Percentiles rank a stretch among this genome's conserved stretches.
These are phyloP conservation scores for Coemansia sp. DNA, from an alignment of 192 early-diverging fungal genomes.

Conservation along the genomic window DNA sequence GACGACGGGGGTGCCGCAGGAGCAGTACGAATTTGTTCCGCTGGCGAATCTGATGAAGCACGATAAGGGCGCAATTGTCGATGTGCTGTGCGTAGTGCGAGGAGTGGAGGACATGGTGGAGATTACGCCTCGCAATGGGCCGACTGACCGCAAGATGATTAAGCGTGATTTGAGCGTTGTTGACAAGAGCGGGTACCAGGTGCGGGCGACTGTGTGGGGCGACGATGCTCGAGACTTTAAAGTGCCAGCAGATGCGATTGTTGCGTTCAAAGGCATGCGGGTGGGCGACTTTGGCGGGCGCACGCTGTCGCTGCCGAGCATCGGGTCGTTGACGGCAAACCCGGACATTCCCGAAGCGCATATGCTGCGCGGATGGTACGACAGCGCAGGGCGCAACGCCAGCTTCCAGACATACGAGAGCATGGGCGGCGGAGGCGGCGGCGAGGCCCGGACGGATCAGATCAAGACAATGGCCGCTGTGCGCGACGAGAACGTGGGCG, in stretches of 20 bases:
- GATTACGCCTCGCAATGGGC: constrained; percentile 59
- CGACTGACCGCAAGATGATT: constrained; percentile 47
- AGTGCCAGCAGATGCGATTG: constrained; percentile 55
- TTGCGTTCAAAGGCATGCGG: constrained; percentile 82
- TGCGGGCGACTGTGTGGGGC: constrained; percentile 87
- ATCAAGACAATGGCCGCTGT: constrained; percentile 69
- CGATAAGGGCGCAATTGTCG: constrained; percentile 71
- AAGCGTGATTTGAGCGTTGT: constrained; percentile 86
- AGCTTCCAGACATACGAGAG: constrained; percentile 44
- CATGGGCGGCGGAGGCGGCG: constrained; percentile 22
- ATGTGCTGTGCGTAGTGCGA: constrained; percentile 79
- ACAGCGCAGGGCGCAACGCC: constrained; percentile 32
- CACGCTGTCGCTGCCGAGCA: constrained; percentile 56
- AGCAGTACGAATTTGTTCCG: constrained; percentile 67
- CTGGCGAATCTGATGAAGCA: constrained; percentile 65
- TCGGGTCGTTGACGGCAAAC: constrained; percentile 58
- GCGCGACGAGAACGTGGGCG: constrained; percentile 72
- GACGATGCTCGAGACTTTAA: constrained; percentile 70
- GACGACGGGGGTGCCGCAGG: constrained; percentile 31
- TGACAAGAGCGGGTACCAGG: constrained; percentile 69
- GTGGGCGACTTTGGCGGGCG: constrained; percentile 86
- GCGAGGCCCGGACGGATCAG: constrained; percentile 22
- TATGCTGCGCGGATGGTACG: constrained; percentile 68
- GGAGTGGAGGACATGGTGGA: constrained; percentile 58
- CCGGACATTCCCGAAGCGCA: constrained; percentile 80